A percentile compares a stretch with the other conserved stretches of the same genome.
Conservation (phyloP, 2,329 filamentous ascomycete genomes). For the Sphaerulina vaccinii region DNA sequence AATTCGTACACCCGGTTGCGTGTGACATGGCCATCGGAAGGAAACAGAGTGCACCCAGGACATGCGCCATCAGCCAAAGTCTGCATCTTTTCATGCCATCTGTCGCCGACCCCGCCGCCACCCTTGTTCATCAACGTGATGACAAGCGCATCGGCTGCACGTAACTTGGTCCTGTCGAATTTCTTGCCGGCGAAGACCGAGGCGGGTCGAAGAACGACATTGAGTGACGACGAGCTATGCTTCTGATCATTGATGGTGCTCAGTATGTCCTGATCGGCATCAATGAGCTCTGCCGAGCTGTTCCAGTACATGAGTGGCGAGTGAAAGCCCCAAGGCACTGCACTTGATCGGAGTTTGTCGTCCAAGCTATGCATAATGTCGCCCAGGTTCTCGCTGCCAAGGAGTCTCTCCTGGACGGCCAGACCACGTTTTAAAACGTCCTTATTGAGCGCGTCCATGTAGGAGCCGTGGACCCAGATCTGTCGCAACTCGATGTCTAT, state of each 20-base stretch:
- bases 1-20: conserved; percentile 71
- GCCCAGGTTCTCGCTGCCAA: conserved; percentile 49
- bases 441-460: conserved; percentile 71
- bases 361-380: conserved; percentile 24
- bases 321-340: conserved; percentile 69
- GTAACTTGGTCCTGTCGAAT: conserved; percentile 65
- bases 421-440: conserved; percentile 66
- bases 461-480: conserved; percentile 77
- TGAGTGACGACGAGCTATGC: conserved; percentile 63
- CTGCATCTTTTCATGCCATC: conserved; percentile 63
- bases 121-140: conserved; percentile 71
- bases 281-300: conserved; percentile 60
- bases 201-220: conserved; percentile 72
- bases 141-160: conserved; percentile 74
- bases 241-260: conserved; percentile 67
- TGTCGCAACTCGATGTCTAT: conserved; percentile 79
- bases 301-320: conserved; percentile 82
- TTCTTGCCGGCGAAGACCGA: conserved; percentile 81
- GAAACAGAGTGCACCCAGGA: conserved; percentile 65
- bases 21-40: conserved; percentile 54
- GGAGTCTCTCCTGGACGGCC: conserved; percentile 66
- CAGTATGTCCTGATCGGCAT: conserved; percentile 62
- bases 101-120: conserved; percentile 61
- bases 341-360: conserved; percentile 34
- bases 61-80: conserved; percentile 52